Base-by-base conservation (phyloP, 2,329 filamentous ascomycete species). In the Amauroascus verrucosus region DNA sequence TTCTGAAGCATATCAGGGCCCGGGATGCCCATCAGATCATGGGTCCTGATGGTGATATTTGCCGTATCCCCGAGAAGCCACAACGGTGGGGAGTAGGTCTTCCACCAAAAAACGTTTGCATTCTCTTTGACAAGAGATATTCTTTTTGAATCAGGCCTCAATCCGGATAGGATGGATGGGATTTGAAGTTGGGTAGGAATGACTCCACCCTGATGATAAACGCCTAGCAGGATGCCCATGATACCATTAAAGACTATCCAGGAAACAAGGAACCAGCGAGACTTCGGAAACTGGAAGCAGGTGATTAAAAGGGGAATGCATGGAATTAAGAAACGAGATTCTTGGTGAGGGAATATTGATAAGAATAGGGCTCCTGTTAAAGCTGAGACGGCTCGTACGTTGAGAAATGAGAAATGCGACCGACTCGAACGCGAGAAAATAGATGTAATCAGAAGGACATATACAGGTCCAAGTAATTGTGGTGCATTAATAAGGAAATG, bases 401-500 rank as follows among this genome's bases (percentile, higher is more conserved):
- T 73, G 47, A 65, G 64, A 52, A 71, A 55, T 60, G 64, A 66
- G 35, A 61, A 58, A 60, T 62, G 65, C n/a, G 59, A 56, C 6
- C 64, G 61, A 43, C 63, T 59, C 38, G 61, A 59, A 30, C 58
- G 58, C 60, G 62, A 56, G 49, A 54, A 71, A 61, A 86, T 76
- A 9, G 68, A 66, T 16, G 64, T 38, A 9, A 68, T 57, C 55
- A 72, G 65, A 18, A 87, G 73, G 26, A 80, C 64, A 33, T 79
- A 76, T 7, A 82, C 84, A 4, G 86, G 86, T 1, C 86, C 86
- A 16, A 91, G 75, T 16, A 90, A 75, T 63, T 85, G 77, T 57
- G 85, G 80, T 13, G 89, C 69, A 63, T 89, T 90, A 55, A 79
- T 79, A 43, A 86, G 71, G 28, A 85, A 67, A 65, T 90, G 86